Evolutionary conservation across 805 yeast genomes (phyloP).

Genomic region (Lipomyces anomalus): DNA sequence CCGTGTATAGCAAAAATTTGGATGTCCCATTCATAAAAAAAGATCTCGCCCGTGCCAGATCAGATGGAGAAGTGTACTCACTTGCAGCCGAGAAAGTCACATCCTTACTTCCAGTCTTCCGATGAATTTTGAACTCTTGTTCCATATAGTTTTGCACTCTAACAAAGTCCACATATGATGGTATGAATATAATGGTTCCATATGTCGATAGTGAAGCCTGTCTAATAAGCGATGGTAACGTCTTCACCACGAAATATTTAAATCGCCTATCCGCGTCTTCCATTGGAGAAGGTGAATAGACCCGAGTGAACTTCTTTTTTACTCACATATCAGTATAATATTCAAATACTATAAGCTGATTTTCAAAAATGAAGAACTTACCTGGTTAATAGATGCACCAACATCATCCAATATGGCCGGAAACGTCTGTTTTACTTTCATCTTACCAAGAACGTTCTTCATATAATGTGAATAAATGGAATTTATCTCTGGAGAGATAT

Average conservation of each 20-base stretch:
- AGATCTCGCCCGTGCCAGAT: slow-evolving; percentile 64
- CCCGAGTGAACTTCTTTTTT: slow-evolving; percentile 53
- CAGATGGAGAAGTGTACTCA: slow-evolving; percentile 75
- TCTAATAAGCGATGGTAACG: slow-evolving; percentile 63
- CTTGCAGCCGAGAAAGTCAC: slow-evolving; percentile 36
- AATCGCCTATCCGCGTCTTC: slow-evolving; percentile 80
- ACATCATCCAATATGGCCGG: slow-evolving; percentile 56
- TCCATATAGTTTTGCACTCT: slow-evolving; percentile 68
- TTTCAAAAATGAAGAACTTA: slow-evolving; percentile 6
- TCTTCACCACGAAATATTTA: slow-evolving; percentile 66
- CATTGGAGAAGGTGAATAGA: slow-evolving; percentile 46
- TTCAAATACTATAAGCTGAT: not conserved
- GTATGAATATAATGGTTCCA: slow-evolving; percentile 76
- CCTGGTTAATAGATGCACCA: slow-evolving; percentile 52
- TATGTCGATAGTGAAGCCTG: slow-evolving; percentile 47
- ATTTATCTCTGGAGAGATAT: slow-evolving; percentile 74
- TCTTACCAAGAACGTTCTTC: slow-evolving; percentile 36
- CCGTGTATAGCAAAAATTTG: slow-evolving; percentile 80
- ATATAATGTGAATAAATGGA: slow-evolving; percentile 42
- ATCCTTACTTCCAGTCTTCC: slow-evolving; percentile 53
- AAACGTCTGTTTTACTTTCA: slow-evolving; percentile 39
- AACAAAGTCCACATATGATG: slow-evolving; percentile 80
- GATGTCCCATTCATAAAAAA: slow-evolving; percentile 57
- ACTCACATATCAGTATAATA: slow-evolving; percentile 41
- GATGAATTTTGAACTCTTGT: slow-evolving; percentile 27